Percentiles rank a stretch among this genome's conserved stretches.
These are phyloP conservation scores for Colletotrichum eremochloae DNA, from an alignment of 2,329 filamentous ascomycete species.

Conservation along the genomic window DNA sequence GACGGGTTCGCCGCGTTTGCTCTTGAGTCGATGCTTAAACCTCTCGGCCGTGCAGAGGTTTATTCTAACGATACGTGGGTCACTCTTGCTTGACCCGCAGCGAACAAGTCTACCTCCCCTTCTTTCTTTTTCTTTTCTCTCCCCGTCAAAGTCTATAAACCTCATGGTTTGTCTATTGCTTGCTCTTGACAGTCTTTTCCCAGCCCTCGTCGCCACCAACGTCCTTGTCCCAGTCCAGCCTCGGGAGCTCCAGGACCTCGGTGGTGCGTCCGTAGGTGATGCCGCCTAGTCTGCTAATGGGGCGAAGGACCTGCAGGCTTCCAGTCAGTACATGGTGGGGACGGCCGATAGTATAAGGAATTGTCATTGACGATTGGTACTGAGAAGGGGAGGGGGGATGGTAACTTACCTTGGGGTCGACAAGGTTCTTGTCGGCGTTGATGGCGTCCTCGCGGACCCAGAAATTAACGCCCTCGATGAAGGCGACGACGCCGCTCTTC, in stretches of 20 bases:
- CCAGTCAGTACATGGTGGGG: background rate
- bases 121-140: background rate
- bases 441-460: slow-evolving; percentile 92
- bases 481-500: slow-evolving; percentile 79
- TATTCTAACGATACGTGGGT: background rate
- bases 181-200: slow-evolving; percentile 67
- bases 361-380: background rate
- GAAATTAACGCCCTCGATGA: slow-evolving; percentile 88
- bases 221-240: slow-evolving; percentile 70
- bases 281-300: slow-evolving; percentile 84
- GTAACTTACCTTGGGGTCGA: slow-evolving; percentile 76
- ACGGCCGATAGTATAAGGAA: no score
- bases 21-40: background rate
- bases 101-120: background rate
- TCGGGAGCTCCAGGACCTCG: slow-evolving; percentile 78
- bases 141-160: background rate
- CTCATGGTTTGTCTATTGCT: slow-evolving; percentile 45
- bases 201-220: slow-evolving; percentile 66
- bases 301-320: slow-evolving; percentile 71
- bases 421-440: slow-evolving; percentile 78
- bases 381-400: background rate
- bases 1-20: slow-evolving; percentile 9
- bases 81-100: background rate
- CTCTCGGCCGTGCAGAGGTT: background rate
- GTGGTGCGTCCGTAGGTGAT: slow-evolving; percentile 84